These are phyloP conservation scores for Endotrypanum monterogeii DNA, from an alignment of 208 protist species.

Conservation along the genomic window DNA sequence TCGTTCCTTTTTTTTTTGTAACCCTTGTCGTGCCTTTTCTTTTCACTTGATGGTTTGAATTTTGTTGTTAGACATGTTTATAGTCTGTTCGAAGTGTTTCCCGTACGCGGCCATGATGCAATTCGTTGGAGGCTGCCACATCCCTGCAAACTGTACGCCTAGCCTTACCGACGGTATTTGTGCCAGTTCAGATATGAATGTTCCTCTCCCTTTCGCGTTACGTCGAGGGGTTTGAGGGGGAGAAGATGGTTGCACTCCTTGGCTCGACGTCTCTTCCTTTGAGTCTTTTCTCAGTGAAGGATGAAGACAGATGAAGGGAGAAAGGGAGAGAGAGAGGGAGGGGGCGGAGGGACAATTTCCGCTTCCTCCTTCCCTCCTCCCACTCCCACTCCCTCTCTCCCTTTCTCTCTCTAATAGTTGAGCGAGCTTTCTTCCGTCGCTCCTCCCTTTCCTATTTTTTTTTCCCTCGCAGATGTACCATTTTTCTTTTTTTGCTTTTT, in stretches of 20 bases:
- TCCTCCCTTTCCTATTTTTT: constrained; percentile 7
- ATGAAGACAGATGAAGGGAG: too few relatives aligned
- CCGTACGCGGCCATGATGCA: neutral
- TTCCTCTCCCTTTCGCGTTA: neutral
- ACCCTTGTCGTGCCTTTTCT: neutral
- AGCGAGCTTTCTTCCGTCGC: neutral
- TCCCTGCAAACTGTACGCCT: neutral
- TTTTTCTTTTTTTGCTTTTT: neutral
- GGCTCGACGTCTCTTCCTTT: neutral
- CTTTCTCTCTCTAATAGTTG: neutral
- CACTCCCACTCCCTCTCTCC: neutral
- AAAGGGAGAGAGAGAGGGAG: too few relatives aligned
- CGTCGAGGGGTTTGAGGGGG: neutral
- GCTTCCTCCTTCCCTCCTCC: neutral
- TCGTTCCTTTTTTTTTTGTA: neutral
- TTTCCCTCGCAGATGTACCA: neutral
- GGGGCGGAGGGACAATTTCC: too few relatives aligned
- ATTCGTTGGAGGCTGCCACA: neutral
- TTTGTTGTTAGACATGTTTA: constrained; percentile 3
- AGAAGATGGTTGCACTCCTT: neutral
- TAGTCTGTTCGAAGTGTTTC: constrained; percentile 7
- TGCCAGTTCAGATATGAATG: neutral
- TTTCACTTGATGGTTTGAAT: constrained; percentile 10
- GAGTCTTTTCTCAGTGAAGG: too few relatives aligned
- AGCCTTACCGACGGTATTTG: neutral